Percentiles rank a stretch among this genome's conserved stretches.
phyloP scores from a whole-genome alignment of 164 flowering plant species.

The Cinnamomum chago region DNA sequence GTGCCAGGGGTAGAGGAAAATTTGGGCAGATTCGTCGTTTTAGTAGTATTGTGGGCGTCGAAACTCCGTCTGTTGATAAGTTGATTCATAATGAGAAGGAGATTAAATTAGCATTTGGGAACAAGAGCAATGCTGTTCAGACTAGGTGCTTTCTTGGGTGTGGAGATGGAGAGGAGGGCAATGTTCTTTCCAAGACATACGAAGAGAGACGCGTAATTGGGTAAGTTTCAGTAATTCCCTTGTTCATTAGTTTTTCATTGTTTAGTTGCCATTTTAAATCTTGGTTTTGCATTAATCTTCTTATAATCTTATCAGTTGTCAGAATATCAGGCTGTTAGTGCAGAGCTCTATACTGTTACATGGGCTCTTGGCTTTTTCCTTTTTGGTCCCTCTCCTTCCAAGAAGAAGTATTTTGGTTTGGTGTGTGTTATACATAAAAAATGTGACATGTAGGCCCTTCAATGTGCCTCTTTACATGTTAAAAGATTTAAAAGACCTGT shows the following conservation, averaged over 20 bases:
- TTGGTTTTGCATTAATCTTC: too few relatives aligned
- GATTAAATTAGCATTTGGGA: slow-evolving; percentile 1
- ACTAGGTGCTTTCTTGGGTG: slow-evolving; percentile 69
- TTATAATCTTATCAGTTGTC: too few relatives aligned
- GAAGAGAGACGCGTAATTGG: slow-evolving; percentile 80
- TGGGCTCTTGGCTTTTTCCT: too few relatives aligned
- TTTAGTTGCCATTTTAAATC: not conserved
- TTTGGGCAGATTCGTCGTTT: slow-evolving; percentile 24
- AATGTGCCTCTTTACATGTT: too few relatives aligned
- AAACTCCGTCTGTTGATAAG: slow-evolving; percentile 9
- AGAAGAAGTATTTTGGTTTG: too few relatives aligned
- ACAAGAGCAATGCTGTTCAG: slow-evolving; percentile 23
- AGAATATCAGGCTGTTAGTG: too few relatives aligned
- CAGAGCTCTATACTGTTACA: too few relatives aligned
- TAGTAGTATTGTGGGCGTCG: slow-evolving; percentile 32
- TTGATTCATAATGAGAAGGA: slow-evolving; percentile 6
- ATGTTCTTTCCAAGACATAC: slow-evolving; percentile 53
- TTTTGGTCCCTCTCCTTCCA: too few relatives aligned
- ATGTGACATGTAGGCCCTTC: too few relatives aligned
- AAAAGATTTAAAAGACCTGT: too few relatives aligned
- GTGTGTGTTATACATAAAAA: too few relatives aligned
- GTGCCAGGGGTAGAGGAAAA: slow-evolving; percentile 4
- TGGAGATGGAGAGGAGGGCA: slow-evolving; percentile 76
- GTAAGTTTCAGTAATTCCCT: slow-evolving; percentile 27
- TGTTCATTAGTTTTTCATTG: not conserved